phyloP scores from a whole-genome alignment of 805 yeast genomes.

The Candida xiaguanensis region DNA sequence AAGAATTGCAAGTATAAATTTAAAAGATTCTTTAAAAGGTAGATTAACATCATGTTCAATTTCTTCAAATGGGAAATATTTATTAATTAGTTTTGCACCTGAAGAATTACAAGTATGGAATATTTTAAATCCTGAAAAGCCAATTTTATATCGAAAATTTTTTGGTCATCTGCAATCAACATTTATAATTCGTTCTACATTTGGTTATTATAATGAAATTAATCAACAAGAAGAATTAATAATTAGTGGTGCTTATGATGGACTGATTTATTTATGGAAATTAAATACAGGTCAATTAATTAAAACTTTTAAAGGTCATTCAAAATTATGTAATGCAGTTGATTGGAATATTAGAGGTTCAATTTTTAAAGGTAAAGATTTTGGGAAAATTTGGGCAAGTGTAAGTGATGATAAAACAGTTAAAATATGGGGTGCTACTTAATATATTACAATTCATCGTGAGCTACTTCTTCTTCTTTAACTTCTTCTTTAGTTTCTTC shows the following conservation, averaged over 20 bases:
- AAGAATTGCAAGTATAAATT: conserved; percentile 42
- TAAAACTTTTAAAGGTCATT: conserved; percentile 59
- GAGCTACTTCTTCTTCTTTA: conserved; percentile 16
- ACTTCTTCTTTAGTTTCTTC: conserved; percentile 11
- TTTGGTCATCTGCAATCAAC: conserved; percentile 71
- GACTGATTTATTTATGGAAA: conserved; percentile 75
- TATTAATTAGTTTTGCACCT: conserved; percentile 63
- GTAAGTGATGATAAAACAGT: conserved; percentile 80
- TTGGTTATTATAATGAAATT: conserved; percentile 52
- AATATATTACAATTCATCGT: conserved; percentile 39
- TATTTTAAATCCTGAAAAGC: conserved; percentile 38
- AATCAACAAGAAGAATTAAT: conserved; percentile 56
- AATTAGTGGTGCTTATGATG: conserved; percentile 83
- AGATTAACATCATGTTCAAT: conserved; percentile 62
- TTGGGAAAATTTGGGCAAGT: conserved; percentile 63
- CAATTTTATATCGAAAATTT: conserved; percentile 57
- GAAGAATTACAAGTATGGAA: conserved; percentile 85
- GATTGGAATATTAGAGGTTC: conserved; percentile 53
- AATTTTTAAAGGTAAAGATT: conserved; percentile 20
- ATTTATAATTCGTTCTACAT: conserved; percentile 69
- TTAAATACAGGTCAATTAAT: conserved; percentile 65
- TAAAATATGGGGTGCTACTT: conserved; percentile 50
- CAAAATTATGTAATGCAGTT: conserved; percentile 68
- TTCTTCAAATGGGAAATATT: conserved; percentile 49
- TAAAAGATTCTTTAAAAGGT: conserved; percentile 39